Conservation (phyloP, 2,329 filamentous ascomycete genomes). For the Capronia coronata region DNA sequence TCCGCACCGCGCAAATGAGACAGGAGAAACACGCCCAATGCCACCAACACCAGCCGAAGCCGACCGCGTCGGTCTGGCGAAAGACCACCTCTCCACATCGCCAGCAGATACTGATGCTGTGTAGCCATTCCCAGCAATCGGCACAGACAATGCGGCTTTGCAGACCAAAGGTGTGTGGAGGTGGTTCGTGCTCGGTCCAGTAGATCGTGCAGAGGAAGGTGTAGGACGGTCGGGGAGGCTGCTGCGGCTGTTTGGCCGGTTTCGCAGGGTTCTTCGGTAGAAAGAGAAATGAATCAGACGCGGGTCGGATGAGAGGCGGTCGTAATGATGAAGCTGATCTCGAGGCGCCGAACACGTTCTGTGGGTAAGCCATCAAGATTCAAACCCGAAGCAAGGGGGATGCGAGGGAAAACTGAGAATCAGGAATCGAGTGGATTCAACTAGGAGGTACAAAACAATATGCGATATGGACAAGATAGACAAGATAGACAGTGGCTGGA, state of each 20-base stretch:
- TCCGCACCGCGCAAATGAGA: conserved; percentile 28
- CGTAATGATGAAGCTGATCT: background rate
- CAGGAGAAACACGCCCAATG: conserved; percentile 32
- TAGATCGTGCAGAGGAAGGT: conserved; percentile 23
- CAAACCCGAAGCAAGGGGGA: no score
- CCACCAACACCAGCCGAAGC: conserved; percentile 32
- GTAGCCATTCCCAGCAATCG: conserved; percentile 27
- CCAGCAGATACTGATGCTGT: conserved; percentile 29
- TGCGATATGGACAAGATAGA: no score
- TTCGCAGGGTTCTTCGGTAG: background rate
- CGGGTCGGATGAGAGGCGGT: background rate
- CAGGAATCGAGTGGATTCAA: no score
- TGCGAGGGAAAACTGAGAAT: no score
- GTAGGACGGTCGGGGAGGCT: background rate
- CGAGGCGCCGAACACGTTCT: background rate
- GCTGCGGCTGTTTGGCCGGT: background rate
- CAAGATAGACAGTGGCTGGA: no score
- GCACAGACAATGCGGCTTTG: conserved; percentile 25
- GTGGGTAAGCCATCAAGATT: background rate
- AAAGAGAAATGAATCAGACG: background rate
- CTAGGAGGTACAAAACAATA: no score
- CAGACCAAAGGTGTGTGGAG: conserved; percentile 18
- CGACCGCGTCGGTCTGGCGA: conserved; percentile 27
- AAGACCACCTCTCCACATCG: conserved; percentile 27
- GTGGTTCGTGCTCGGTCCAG: conserved; percentile 17